Conservation (phyloP, 345 rosid species). For the Gossypium herbaceum region DNA sequence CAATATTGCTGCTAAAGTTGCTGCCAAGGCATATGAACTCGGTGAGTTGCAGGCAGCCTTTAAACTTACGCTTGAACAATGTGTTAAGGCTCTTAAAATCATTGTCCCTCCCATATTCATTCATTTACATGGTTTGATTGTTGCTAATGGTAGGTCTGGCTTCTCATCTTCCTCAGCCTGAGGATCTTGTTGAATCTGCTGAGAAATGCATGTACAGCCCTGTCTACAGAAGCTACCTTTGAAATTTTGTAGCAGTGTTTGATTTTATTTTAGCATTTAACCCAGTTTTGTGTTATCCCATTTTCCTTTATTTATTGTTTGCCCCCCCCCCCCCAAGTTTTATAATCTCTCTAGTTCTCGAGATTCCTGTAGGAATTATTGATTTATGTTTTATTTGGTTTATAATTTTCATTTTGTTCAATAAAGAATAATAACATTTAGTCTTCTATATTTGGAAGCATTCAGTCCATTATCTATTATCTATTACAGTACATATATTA, state of each 20-base stretch:
- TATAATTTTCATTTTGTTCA: too few species aligned
- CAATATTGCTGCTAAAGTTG: conserved; percentile 78
- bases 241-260: conserved; percentile 15
- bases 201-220: conserved; percentile 99
- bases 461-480: background rate
- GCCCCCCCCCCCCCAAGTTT: too few species aligned
- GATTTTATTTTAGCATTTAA: background rate
- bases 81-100: background rate
- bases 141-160: conserved; percentile 56
- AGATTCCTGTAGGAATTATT: background rate
- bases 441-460: background rate
- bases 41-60: conserved; percentile 40
- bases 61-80: background rate
- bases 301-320: background rate
- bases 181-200: conserved; percentile 68
- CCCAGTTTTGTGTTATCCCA: background rate
- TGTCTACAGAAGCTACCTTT: conserved; percentile 73
- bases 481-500: background rate
- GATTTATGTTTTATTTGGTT: background rate
- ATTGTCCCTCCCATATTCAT: background rate
- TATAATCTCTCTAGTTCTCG: background rate
- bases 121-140: background rate
- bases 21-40: conserved; percentile 88
- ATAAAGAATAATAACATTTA: background rate
- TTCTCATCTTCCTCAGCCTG: conserved; percentile 80